Evolutionary conservation across 371 early-diverging fungal genomes (phyloP), one percentile per base, ranked within the genome.

Genomic region (Syncephalastrum monosporum): DNA sequence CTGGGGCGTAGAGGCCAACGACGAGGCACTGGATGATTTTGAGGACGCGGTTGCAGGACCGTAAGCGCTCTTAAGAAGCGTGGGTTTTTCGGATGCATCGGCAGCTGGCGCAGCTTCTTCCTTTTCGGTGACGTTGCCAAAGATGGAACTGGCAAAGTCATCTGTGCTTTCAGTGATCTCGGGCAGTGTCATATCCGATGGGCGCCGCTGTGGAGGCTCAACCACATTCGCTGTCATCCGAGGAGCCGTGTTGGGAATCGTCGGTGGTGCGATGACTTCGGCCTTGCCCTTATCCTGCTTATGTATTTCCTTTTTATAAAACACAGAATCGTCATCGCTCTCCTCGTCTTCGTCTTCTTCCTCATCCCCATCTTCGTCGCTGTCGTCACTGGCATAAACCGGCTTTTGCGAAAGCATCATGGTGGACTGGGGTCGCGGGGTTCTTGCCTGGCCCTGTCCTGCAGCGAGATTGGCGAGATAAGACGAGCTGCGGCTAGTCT

Each of bases 321-420:
- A 63, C 6, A 67, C 64, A 5, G 67, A 60, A n/a, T 68, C 72
- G 23, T 65, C 61, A 14, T 70, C 68, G 21, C 57, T 58, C 1
- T 57, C 64, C 29, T 69, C 67, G 1, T 67, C 71, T 25, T 64
- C 55, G 3, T 60, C 67, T 8, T 67, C 70, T 0, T 60, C 70
- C 6, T 64, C 69, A 7, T 64, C 68, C 12, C 68, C 73, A 2
- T 63, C 63, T 5, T 61, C 62, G 14, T 74, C 75, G 25, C 69
- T 69, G 1, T 67, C 65, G 45, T 77, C 75, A 43, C 79, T 79
- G 3, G 75, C 74, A 55, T 62, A 71, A 47, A 33, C 47, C 38
- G 29, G 29, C 33, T 25, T 50, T 57, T 43, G 44, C 48, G 13
- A 25, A n/a, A 38, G 50, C 50, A 55, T 51, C 62, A 61, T 56